Conservation (phyloP, 2,329 filamentous ascomycete species). For the Cladophialophora chaetospira region DNA sequence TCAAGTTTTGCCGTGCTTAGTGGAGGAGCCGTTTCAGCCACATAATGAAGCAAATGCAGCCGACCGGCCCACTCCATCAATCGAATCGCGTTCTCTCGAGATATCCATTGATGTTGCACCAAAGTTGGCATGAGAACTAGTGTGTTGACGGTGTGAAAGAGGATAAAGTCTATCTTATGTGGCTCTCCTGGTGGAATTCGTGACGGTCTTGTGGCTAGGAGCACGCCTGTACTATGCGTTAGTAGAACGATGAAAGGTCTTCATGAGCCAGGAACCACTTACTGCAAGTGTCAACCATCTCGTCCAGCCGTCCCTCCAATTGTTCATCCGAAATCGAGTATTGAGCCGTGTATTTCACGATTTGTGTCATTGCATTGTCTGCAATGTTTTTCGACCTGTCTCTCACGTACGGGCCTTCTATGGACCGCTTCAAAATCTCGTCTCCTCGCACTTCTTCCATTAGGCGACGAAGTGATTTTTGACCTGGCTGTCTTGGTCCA, state of each 20-base stretch:
- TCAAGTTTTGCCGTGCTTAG: not conserved
- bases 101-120: not conserved
- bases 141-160: not conserved
- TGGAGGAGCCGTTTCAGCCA: not conserved
- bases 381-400: not conserved
- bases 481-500: conserved; percentile 36
- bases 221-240: not conserved
- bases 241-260: not conserved
- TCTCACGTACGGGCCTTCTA: not conserved
- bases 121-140: not conserved
- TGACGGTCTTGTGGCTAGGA: not conserved
- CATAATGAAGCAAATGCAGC: not conserved
- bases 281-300: conserved; percentile 67
- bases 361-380: conserved; percentile 42
- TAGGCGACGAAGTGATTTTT: conserved; percentile 31
- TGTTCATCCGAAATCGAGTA: conserved; percentile 59
- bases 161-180: not conserved
- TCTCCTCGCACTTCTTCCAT: not conserved
- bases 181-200: not conserved
- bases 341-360: conserved; percentile 61
- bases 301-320: conserved; percentile 57
- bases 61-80: not conserved
- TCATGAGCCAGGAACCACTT: not conserved
- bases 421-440: not conserved
- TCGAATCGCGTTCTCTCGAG: not conserved